Evolutionary conservation across 2,329 filamentous ascomycete species (phyloP), one percentile per base, ranked within the genome.

Genomic region (Periconia macrospinosa): DNA sequence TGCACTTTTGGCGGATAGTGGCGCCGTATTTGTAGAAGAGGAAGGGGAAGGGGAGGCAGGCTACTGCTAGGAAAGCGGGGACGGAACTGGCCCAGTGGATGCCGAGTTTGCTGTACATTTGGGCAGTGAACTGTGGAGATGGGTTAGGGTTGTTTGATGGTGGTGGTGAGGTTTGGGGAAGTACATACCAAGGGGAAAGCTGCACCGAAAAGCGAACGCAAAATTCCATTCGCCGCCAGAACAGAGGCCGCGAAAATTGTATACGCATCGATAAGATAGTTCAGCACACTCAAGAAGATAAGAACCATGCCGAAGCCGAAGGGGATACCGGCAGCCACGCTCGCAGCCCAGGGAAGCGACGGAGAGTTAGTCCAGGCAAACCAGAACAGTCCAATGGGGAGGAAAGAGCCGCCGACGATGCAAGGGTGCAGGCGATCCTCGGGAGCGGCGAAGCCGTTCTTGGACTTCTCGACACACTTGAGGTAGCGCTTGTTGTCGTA

Each of bases 241-340:
- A 87, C 88, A 0, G 86, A 90, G 0, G 89, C 89, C 1, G 90
- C 89, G 58, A 87, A 93, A 62, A 92, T 88, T 48, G 87, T 86
- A 70, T 91, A 81, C 0, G 70, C 69, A 50, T 76, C 72, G 53
- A 75, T 74, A 45, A 81, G 48, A 66, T 72, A 77, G 65, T 75
- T 74, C 67, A 75, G 71, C 45, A 74, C 69, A 15, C 63, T 67
- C n/a, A 90, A 72, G 76, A 90, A 90, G 35, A 90, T 84, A 30
- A 87, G 71, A 1, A 89, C 83, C 63, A 87, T 81, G 41, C 82
- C 82, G 56, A 83, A 83, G 5, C 82, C 82, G 63, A 84, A 84
- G 0, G 81, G 81, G 8, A 79, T 77, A 2, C 76, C 75, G 20
- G 77, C 81, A 8, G 78, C 72, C 30, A 84, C 79, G 20, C 74